These are phyloP conservation scores for Trichoderma endophyticum DNA, from an alignment of 2,329 filamentous ascomycete species.

Conservation along the genomic window DNA sequence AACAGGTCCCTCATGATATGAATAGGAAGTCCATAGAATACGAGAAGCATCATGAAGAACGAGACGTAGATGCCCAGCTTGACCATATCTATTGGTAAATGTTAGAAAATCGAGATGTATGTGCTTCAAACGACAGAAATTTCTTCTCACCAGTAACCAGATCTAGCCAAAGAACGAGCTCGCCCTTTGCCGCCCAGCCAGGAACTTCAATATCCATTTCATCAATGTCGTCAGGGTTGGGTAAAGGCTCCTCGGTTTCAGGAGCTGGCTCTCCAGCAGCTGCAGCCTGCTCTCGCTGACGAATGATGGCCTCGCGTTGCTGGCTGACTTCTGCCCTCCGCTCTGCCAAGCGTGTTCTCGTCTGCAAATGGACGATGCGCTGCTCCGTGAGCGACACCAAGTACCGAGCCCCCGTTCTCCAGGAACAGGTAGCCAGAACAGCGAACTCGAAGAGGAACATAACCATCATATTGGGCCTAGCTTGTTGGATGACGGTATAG, in stretches of 20 bases:
- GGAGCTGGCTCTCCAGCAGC: conserved; percentile 58
- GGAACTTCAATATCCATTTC: conserved; percentile 94
- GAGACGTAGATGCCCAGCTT: conserved; percentile 85
- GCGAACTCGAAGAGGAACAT: conserved; percentile 99
- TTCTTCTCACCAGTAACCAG: conserved; percentile 65
- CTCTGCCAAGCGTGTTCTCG: conserved; percentile 63
- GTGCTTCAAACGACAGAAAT: neutral
- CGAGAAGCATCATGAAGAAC: conserved; percentile 91
- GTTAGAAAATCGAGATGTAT: conserved; percentile 19
- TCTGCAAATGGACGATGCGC: conserved; percentile 71
- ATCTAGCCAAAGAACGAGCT: conserved; percentile 87
- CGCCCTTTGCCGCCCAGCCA: conserved; percentile 94
- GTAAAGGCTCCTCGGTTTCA: conserved; percentile 47
- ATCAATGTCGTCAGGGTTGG: conserved; percentile 72
- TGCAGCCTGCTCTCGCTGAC: conserved; percentile 47
- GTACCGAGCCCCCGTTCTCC: conserved; percentile 77
- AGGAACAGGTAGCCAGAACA: conserved; percentile 74
- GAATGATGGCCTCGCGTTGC: conserved; percentile 51
- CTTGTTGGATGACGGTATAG: conserved; percentile 77
- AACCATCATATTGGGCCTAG: conserved; percentile 98
- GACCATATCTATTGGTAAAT: conserved; percentile 64
- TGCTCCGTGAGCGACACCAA: conserved; percentile 74
- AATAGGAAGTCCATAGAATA: conserved; percentile 92
- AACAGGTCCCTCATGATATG: conserved; percentile 96
- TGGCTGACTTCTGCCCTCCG: conserved; percentile 65